Evolutionary conservation across 495 filamentous ascomycete species (phyloP), one percentile per base, ranked within the genome.

Genomic region (Aspergillus sclerotiicarbonarius): DNA sequence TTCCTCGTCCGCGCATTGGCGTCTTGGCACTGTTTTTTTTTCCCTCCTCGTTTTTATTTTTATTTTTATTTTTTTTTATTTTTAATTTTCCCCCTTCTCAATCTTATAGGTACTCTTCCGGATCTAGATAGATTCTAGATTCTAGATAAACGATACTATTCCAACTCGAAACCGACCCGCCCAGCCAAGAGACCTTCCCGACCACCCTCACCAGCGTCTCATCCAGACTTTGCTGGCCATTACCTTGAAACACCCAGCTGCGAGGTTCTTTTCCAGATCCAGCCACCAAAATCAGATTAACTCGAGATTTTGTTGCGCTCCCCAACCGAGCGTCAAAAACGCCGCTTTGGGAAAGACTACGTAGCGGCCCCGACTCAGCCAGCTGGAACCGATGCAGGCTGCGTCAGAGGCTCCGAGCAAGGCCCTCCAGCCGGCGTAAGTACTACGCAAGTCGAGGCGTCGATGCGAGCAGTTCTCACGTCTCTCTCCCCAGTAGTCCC

Each of bases 21-120:
- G 47, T 45, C 47, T 58, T 51, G 56, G 48, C 47, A 44, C 32
- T 51, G 3, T 6, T 15, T 32, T 51, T 32, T 47, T 3, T n/a
- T n/a, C n/a, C n/a, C n/a, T n/a, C n/a, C n/a, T n/a, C n/a, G n/a
- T n/a, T n/a, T n/a, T n/a, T 33, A 9, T 31, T 32, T 32, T 51
- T 31, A 49, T 58, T 39, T 69, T 61, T 41, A n/a, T 21, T 6
- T 15, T 32, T 51, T 32, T 47, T 3, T 33, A 9, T 31, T 32
- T 32, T 51, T 31, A 49, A 60, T 39, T 69, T 61, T 41, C 21
- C 57, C 35, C 56, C 51, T 32, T 65, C 45, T 21, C 62, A 3
- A n/a, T n/a, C n/a, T n/a, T n/a, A n/a, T n/a, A n/a, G n/a, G n/a
- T n/a, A n/a, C n/a, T n/a, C n/a, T n/a, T n/a, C n/a, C n/a, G n/a